A percentile compares a stretch with the other conserved stretches of the same genome.
These are phyloP conservation scores for Hyaloscypha bicolor DNA, from an alignment of 495 filamentous ascomycete genomes.

Conservation along the genomic window DNA sequence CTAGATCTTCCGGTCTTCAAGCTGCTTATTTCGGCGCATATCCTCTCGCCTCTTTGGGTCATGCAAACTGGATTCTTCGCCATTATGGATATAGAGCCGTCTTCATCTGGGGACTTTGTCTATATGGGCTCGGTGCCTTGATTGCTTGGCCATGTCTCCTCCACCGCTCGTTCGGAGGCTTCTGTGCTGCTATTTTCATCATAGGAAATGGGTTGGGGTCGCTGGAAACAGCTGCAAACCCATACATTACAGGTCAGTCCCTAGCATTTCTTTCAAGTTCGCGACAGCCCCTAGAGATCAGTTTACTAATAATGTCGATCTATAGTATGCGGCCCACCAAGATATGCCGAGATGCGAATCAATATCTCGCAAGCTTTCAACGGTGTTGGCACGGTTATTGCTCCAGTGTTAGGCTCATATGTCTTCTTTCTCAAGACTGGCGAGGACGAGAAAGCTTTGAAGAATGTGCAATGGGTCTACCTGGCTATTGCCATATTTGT, in stretches of 20 bases:
- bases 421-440: conserved; percentile 64
- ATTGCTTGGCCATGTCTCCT: conserved; percentile 62
- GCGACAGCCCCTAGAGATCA: conserved; percentile 39
- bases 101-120: conserved; percentile 59
- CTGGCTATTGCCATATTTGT: conserved; percentile 73
- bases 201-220: conserved; percentile 70
- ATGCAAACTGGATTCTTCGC: conserved; percentile 63
- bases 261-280: conserved; percentile 38
- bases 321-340: conserved; percentile 64
- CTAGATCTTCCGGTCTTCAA: conserved; percentile 47
- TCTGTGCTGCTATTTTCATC: conserved; percentile 70
- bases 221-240: conserved; percentile 75
- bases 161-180: conserved; percentile 67
- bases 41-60: conserved; percentile 53
- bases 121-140: conserved; percentile 60
- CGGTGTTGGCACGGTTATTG: conserved; percentile 65
- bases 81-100: conserved; percentile 63
- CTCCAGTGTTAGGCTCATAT: conserved; percentile 65
- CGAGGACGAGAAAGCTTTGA: conserved; percentile 48
- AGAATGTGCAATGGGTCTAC: conserved; percentile 75
- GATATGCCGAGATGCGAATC: conserved; percentile 69
- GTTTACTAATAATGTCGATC: conserved; percentile 15
- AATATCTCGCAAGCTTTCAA: conserved; percentile 70
- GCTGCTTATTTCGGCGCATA: conserved; percentile 54
- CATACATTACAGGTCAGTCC: conserved; percentile 54